These are phyloP conservation scores for Achaetomium macrosporum DNA, from an alignment of 2,329 filamentous ascomycete species.

Conservation along the genomic window DNA sequence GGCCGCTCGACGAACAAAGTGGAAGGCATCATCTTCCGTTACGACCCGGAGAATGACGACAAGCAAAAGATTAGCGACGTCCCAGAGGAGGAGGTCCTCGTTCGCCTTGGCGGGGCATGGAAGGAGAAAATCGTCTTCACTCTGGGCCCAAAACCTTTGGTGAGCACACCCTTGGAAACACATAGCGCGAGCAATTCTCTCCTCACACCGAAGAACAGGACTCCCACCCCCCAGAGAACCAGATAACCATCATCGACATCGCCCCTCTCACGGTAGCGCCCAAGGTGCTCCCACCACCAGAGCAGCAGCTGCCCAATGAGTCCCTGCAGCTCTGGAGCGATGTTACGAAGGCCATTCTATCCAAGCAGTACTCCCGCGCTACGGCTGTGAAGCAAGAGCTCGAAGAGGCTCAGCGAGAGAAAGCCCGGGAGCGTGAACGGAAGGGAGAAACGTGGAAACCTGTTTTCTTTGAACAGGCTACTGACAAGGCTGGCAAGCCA, in stretches of 20 bases:
- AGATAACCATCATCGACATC: constrained; percentile 79
- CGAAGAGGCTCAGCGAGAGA: constrained; percentile 82
- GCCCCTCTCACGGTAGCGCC: constrained; percentile 71
- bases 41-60: constrained; percentile 80
- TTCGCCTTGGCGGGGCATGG: constrained; percentile 80
- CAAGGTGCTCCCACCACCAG: constrained; percentile 72
- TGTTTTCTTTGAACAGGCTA: constrained; percentile 62
- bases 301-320: constrained; percentile 81
- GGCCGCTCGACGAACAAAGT: constrained; percentile 88
- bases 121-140: constrained; percentile 63
- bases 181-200: neutral
- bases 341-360: constrained; percentile 78
- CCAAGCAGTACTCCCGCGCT: constrained; percentile 77
- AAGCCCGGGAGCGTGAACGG: constrained; percentile 71
- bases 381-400: constrained; percentile 85
- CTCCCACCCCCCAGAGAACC: constrained; percentile 50
- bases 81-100: constrained; percentile 75
- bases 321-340: constrained; percentile 80
- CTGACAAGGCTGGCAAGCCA: constrained; percentile 25
- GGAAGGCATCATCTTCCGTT: constrained; percentile 83
- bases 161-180: constrained; percentile 39
- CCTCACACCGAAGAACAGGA: constrained; percentile 26
- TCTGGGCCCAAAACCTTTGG: constrained; percentile 53
- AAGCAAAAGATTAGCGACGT: constrained; percentile 79
- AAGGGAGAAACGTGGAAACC: constrained; percentile 69